A percentile compares a stretch with the other conserved stretches of the same genome.
phyloP scores from a whole-genome alignment of 805 yeast genomes.

The Wickerhamiella galacta region DNA sequence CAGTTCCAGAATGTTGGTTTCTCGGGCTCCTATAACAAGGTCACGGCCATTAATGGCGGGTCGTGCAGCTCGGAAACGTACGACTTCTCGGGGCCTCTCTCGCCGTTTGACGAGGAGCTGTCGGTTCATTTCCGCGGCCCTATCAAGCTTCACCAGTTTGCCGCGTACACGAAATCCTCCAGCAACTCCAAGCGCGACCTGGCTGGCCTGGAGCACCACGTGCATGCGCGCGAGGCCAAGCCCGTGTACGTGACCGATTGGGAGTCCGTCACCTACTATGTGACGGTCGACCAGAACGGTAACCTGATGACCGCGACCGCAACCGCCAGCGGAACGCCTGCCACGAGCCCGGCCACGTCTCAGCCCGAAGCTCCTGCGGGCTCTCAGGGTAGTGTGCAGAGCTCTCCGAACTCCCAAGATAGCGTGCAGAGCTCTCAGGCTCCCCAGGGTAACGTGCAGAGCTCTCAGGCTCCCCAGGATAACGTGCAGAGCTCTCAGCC shows the following conservation, averaged over 20 bases:
- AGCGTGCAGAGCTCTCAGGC: too few relatives aligned
- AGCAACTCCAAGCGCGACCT: slow-evolving; percentile 36
- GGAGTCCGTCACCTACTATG: slow-evolving; percentile 40
- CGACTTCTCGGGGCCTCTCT: slow-evolving; percentile 51
- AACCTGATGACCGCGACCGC: slow-evolving; percentile 13
- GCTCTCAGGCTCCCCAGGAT: too few relatives aligned
- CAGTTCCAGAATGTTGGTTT: slow-evolving; percentile 61
- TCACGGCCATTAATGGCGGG: slow-evolving; percentile 71
- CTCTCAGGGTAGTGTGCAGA: too few relatives aligned
- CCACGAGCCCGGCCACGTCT: too few relatives aligned
- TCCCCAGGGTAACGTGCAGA: too few relatives aligned
- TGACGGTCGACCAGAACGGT: slow-evolving; percentile 16
- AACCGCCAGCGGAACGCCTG: too few relatives aligned
- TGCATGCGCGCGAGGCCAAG: slow-evolving; percentile 40
- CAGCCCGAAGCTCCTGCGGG: too few relatives aligned
- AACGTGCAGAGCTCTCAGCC: too few relatives aligned
- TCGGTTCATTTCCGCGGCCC: slow-evolving; percentile 90
- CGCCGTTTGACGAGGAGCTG: slow-evolving; percentile 76
- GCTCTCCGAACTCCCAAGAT: too few relatives aligned
- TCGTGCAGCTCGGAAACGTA: slow-evolving; percentile 42
- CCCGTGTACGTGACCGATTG: slow-evolving; percentile 57
- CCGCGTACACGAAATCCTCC: slow-evolving; percentile 54
- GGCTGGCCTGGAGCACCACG: slow-evolving; percentile 28
- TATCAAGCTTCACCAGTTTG: slow-evolving; percentile 61
- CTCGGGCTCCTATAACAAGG: slow-evolving; percentile 68